Evolutionary conservation across 164 flowering plant species (phyloP).

Genomic region (Magnolia changhungtana): DNA sequence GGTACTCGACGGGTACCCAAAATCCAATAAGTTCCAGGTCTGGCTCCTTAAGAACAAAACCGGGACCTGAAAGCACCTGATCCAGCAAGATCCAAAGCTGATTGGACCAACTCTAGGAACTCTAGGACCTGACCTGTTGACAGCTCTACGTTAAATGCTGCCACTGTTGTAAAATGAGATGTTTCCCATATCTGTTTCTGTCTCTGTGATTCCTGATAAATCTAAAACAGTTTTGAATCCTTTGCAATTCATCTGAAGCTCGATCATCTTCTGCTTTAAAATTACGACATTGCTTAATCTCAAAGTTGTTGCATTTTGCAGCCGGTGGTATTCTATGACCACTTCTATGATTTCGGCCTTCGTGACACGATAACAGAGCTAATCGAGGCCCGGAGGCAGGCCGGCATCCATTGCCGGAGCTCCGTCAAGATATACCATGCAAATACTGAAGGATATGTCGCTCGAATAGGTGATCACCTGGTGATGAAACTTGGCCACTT

Average conservation of each 20-base stretch:
- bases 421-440: slow-evolving; percentile 55
- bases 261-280: not conserved
- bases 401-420: slow-evolving; percentile 56
- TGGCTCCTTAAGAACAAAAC: too few relatives aligned
- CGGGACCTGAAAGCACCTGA: too few relatives aligned
- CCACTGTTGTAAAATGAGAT: not conserved
- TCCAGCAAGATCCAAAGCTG: too few relatives aligned
- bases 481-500: slow-evolving; percentile 58
- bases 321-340: slow-evolving; percentile 62
- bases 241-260: not conserved
- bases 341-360: slow-evolving; percentile 61
- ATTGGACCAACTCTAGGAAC: too few relatives aligned
- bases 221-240: too few relatives aligned
- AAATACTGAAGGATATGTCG: slow-evolving; percentile 53
- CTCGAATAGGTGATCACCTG: slow-evolving; percentile 46
- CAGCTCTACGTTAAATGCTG: not conserved
- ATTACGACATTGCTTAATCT: not conserved
- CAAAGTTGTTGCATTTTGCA: slow-evolving; percentile 25
- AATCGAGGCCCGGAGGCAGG: slow-evolving; percentile 44
- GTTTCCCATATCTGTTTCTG: not conserved
- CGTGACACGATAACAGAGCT: slow-evolving; percentile 48
- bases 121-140: too few relatives aligned
- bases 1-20: too few relatives aligned
- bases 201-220: too few relatives aligned
- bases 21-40: too few relatives aligned